These are phyloP conservation scores for Calonectria fujianensis DNA, from an alignment of 2,329 filamentous ascomycete genomes.

Conservation along the genomic window DNA sequence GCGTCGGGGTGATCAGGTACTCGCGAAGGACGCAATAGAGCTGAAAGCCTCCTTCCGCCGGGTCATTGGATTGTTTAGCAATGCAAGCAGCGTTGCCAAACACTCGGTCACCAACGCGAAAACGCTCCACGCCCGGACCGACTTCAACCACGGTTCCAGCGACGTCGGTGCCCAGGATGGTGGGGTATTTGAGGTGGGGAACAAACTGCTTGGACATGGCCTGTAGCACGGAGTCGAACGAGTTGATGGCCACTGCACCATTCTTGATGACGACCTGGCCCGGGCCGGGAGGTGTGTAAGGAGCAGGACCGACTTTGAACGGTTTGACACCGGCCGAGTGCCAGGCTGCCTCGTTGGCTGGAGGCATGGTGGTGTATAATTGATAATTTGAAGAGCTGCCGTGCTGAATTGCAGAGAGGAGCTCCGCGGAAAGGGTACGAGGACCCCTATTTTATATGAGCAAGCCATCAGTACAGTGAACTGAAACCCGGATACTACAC, in stretches of 20 bases:
- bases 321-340: not conserved
- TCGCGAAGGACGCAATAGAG: conserved; percentile 26
- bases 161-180: conserved; percentile 55
- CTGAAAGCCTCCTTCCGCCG: conserved; percentile 36
- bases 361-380: conserved; percentile 9
- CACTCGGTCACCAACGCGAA: conserved; percentile 38
- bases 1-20: conserved; percentile 37
- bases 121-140: conserved; percentile 45
- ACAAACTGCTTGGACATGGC: conserved; percentile 39
- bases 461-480: not conserved
- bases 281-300: conserved; percentile 20
- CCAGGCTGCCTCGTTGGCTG: conserved; percentile 32
- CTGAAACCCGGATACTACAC: not conserved
- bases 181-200: conserved; percentile 53
- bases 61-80: conserved; percentile 6
- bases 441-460: not conserved
- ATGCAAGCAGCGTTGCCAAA: conserved; percentile 1
- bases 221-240: conserved; percentile 52
- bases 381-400: not conserved
- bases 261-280: conserved; percentile 53
- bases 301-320: conserved; percentile 15
- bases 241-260: conserved; percentile 56
- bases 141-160: conserved; percentile 57
- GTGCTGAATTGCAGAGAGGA: not conserved
- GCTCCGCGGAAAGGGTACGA: not conserved